Evolutionary conservation across 2,329 filamentous ascomycete genomes (phyloP), one percentile per base, ranked within the genome.

Genomic region (Ambrosiella cleistominuta): DNA sequence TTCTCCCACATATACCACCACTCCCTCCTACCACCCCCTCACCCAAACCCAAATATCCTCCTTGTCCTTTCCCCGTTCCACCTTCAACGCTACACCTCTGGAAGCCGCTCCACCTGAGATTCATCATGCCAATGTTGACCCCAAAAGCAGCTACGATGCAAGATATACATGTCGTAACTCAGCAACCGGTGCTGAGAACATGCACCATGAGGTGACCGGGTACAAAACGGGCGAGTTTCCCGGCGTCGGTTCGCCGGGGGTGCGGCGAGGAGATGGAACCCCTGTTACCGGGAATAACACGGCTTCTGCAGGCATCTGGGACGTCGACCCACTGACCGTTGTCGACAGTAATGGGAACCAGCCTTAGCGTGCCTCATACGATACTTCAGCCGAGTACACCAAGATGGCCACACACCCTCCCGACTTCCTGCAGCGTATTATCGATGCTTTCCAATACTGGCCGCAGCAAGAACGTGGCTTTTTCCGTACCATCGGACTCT

Each of bases 401-500:
- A 47, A 45, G 7, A 36, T 27, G 39, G 37, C 49, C 9, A 13
- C 45, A 17, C 13, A 39, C 54, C 19, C 12, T 35, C 19, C 36
- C 7, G 57, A 59, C 19, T 44, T 52, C 17, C 51, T 54, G 19
- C 9, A n/a, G 9, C 39, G 39, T 42, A 15, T 60, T 1, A 19
- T 60, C 13, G 44, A 55, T 12, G 37, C 52, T 12, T 42, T 60
- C 45, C 27, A 51, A 9, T 17, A 42, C 11, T 60, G 59, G 59
- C 59, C 59, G 12, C 40, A 58, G 12, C 59, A 58, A 42, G 55
- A 57, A 38, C 59, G 56, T 5, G 59, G 39, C 12, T 58, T 60
- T 38, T 60, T 56, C 9, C 59, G 59, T 38, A 58, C 59, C 6
- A n/a, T 60, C 17, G 59, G 59, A 7, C 38, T 60, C 35, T 56